Evolutionary conservation across 345 rosid genomes (phyloP), one percentile per base, ranked within the genome.

Genomic region (Euphorbia lathyris): DNA sequence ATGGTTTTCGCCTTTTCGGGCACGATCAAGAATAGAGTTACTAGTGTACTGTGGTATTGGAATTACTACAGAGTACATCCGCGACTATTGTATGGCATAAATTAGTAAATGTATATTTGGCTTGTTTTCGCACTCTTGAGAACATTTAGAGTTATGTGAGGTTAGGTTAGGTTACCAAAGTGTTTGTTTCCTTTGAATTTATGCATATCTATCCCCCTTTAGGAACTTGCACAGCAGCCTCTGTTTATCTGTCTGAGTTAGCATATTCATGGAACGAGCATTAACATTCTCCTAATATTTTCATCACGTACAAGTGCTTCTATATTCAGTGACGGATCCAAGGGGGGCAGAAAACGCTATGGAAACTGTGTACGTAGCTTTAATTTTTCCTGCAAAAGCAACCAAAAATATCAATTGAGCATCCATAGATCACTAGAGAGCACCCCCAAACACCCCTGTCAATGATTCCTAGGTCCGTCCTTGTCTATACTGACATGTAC

Each of bases 1-100:
- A 87, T 36, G 11, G 45, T 56, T 62, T 38, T n/a, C n/a, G n/a
- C n/a, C n/a, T n/a, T n/a, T n/a, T 13, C 40, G 16, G 45, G 29
- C 30, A 55, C 58, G 27, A 34, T 9, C 10, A 34, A 45, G 17
- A 0, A 30, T 26, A 1, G 42, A 43, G 11, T 62, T 1, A 12
- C 6, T 38, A 25, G 20, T 13, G 8, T 16, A 40, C 14, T 22
- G 7, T 25, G 29, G 2, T 25, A 40, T 9, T 23, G n/a, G 4
- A n/a, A 17, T 30, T 34, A 4, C 25, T 32, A 43, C 29, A 36
- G 51, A 20, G 22, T 14, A 5, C 23, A 36, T 0, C 13, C 3
- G 17, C 1, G 19, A 3, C 11, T 8, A 14, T 16, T 8, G 13
- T 14, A 12, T 65, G 5, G 30, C 34, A 43, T 43, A 14, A 9